Conservation (phyloP, 768 basidiomycete genomes). For the Termitomyces sp. region DNA sequence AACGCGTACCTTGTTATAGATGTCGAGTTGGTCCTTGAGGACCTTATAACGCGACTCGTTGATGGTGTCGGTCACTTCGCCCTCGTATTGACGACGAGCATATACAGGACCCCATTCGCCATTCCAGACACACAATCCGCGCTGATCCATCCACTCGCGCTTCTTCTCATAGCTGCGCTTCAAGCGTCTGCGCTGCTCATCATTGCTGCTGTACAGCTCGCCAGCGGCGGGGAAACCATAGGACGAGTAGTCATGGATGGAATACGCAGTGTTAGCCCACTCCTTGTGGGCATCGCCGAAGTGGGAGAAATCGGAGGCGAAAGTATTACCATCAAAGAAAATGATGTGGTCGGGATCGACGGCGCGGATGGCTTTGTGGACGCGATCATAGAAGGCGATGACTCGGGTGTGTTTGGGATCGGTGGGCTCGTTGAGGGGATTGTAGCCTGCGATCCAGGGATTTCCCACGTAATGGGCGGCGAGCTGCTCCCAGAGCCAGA, state of each 20-base stretch:
- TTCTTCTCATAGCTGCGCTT: constrained; percentile 66
- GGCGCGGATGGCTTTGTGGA: constrained; percentile 67
- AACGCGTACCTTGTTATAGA: constrained; percentile 55
- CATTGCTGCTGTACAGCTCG: constrained; percentile 49
- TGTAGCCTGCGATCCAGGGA: constrained; percentile 84
- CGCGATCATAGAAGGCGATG: constrained; percentile 61
- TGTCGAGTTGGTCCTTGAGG: constrained; percentile 66
- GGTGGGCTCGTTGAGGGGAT: constrained; percentile 81
- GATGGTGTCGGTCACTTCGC: constrained; percentile 56
- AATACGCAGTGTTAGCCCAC: constrained; percentile 72
- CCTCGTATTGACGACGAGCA: constrained; percentile 56
- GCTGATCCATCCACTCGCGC: constrained; percentile 71
- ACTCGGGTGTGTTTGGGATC: constrained; percentile 66
- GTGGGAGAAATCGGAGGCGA: constrained; percentile 72
- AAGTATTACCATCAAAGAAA: constrained; percentile 85
- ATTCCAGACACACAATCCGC: constrained; percentile 67
- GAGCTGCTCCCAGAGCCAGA: constrained; percentile 77
- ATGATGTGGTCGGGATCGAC: constrained; percentile 69
- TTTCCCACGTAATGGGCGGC: constrained; percentile 75
- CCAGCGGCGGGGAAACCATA: constrained; percentile 68
- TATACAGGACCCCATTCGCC: constrained; percentile 88
- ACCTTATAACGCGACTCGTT: constrained; percentile 64
- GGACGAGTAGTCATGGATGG: constrained; percentile 75
- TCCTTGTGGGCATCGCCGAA: constrained; percentile 60
- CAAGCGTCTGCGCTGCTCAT: constrained; percentile 49